These are phyloP conservation scores for Backusella australiensis DNA, from an alignment of 192 early-diverging fungal species.

Conservation along the genomic window DNA sequence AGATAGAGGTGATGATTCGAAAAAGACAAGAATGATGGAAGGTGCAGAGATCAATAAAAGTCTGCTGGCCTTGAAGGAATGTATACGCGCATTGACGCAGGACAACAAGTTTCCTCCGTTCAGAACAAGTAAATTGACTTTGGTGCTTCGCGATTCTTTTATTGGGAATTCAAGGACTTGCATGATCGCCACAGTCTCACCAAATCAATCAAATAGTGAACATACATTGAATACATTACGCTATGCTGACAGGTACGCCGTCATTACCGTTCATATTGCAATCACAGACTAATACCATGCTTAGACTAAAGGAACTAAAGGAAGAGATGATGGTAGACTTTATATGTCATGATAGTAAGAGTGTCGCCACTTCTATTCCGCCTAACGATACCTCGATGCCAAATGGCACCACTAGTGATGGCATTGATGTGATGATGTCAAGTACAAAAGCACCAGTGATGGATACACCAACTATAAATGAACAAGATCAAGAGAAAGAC, in stretches of 20 bases:
- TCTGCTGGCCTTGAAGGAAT: slow-evolving; percentile 93
- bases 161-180: slow-evolving; percentile 95
- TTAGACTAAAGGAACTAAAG: slow-evolving; percentile 24
- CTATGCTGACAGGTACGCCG: slow-evolving; percentile 84
- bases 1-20: slow-evolving; percentile 78
- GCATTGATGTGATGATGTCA: neutral
- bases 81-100: slow-evolving; percentile 92
- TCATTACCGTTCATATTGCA: neutral
- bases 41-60: slow-evolving; percentile 99
- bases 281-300: neutral
- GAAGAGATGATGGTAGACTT: slow-evolving; percentile 8
- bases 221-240: slow-evolving; percentile 96
- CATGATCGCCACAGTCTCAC: slow-evolving; percentile 97
- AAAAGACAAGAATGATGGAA: slow-evolving; percentile 81
- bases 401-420: neutral
- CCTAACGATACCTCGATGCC: neutral
- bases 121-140: slow-evolving; percentile 90
- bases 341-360: neutral
- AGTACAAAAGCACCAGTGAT: neutral
- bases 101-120: slow-evolving; percentile 94
- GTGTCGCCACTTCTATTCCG: neutral
- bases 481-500: neutral
- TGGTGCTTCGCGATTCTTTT: slow-evolving; percentile 94
- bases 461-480: neutral
- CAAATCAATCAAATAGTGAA: slow-evolving; percentile 88